Base-by-base conservation (phyloP, 768 basidiomycete species). In the Leccinum ochraceum region DNA sequence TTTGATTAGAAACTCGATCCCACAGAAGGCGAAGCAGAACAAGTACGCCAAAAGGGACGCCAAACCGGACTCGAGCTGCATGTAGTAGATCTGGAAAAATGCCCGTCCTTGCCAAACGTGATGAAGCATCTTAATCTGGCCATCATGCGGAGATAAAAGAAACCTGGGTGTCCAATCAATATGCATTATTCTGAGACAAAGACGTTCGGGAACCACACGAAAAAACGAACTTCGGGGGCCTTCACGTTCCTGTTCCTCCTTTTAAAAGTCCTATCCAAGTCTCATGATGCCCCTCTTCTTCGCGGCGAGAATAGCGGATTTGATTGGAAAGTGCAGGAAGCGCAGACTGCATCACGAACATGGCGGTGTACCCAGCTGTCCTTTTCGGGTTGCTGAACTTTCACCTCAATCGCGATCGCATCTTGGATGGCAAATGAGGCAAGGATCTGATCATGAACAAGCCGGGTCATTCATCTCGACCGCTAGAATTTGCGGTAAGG, bases 131-230 rank as follows among this genome's bases (percentile, higher is more conserved):
- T 16, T 4, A 6, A 24, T 34, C 46, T 46, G 42, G 42, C 9
- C 42, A 10, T 10, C n/a, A 54, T 51, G 39, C 62, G 53, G 57
- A 63, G 17, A 59, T 60, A 44, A 56, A 59, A 34, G 11, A 24
- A 20, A 36, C 53, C 6, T 44, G 28, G 42, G 62, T 32, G 59
- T 46, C 14, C 32, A 53, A 53, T 34, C 26, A n/a, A 30, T 30
- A 49, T 20, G 22, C 20, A n/a, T 59, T 7, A 20, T 63, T 39
- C 14, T 36, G 53, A 54, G 28, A 28, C 36, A 36, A 49, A 39
- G 20, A 11, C 46, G 20, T 39, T 17, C 51, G 36, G 58, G 60
- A 37, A 51, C 30, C 37, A 49, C 26, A 11, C 32, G 16, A 22
- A 28, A 6, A 53, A 57, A 57, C 37, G 49, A 63, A 63, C 37